Evolutionary conservation across 257 asterid genomes (phyloP), one percentile per base, ranked within the genome.

Genomic region (Solanum ossicruentum): DNA sequence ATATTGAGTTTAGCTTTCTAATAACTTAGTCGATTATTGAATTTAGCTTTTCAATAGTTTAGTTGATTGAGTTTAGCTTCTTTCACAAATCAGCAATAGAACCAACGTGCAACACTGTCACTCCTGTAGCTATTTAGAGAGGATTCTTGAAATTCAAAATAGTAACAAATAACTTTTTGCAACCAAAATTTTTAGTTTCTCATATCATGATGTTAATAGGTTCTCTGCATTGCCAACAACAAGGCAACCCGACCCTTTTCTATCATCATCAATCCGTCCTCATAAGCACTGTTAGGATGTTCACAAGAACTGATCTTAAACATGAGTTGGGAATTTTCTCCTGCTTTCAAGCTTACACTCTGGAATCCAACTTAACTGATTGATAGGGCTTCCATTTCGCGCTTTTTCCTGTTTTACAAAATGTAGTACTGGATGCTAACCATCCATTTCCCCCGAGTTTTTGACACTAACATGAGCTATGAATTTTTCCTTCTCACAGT

Each of bases 211-310:
- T 51, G 82, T 90, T 87, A 66, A 95, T n/a, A n/a, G n/a, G n/a
- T n/a, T n/a, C n/a, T n/a, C n/a, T n/a, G 82, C 91, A 78, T 91
- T 93, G 71, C 88, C 97, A 12, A 93, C 92, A 61, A 91, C 80
- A 69, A 94, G 83, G 84, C 80, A 84, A 51, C 88, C 87, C 45
- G 91, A 91, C 7, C 98, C 97, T 77, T 88, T 86, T 95, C 95
- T 26, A 94, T 90, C 52, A 93, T 90, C 97, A 93, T 88, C 28
- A 86, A 69, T 43, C 98, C 97, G 57, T 95, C 96, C 84, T 91
- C 90, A 85, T 88, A 87, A 0, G 95, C 94, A 32, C 84, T 86
- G 87, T 93, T 89, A 28, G 94, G 89, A 87, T 93, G 97, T 87
- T 93, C 90, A 77, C 98, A 95, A 12, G 98, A 97, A 85, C 86